Evolutionary conservation across 306 rosid species (phyloP), one percentile per base, ranked within the genome.

Genomic region (Comarum palustre): DNA sequence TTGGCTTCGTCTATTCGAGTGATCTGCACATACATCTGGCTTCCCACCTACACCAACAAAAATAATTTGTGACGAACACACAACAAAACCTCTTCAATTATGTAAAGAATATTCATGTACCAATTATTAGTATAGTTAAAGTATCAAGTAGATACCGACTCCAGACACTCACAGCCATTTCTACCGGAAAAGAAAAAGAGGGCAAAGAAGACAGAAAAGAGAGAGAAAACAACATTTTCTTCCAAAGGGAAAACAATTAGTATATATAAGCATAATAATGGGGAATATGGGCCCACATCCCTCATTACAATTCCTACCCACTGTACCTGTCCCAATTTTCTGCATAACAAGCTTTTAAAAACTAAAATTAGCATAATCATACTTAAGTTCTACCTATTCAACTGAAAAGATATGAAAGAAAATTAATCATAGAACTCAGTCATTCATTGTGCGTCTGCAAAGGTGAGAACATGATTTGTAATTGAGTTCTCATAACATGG

Each of bases 1-100:
- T 82, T 94, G 75, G 77, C 66, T 87, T 94, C 97, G 51, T 90
- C 94, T 63, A 89, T 74, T 59, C 89, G 95, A 69, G 86, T 84
- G 76, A 94, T 83, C 85, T 69, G 85, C 77, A 91, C 97, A 74
- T 65, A 55, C 75, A 90, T 79, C 60, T 46, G 74, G 50, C 86
- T 71, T 31, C 99, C 99, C 81, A 90, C 99, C 99, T 94, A 75
- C 72, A 83, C 62, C 74, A 64, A 68, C 32, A 80, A 78, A 34
- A n/a, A 61, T 27, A 71, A 43, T 50, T 27, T 54, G 39, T 74
- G 60, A 86, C 52, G 78, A 69, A 62, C 60, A 74, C 25, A 68
- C 45, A 62, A 54, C 19, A 20, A 24, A 58, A 58, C 36, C 38
- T 58, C 42, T n/a, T 22, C 42, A 29, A 32, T 59, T 6, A 59